Conservation (phyloP, 371 early-diverging fungal species). For the Parasitella parasitica region DNA sequence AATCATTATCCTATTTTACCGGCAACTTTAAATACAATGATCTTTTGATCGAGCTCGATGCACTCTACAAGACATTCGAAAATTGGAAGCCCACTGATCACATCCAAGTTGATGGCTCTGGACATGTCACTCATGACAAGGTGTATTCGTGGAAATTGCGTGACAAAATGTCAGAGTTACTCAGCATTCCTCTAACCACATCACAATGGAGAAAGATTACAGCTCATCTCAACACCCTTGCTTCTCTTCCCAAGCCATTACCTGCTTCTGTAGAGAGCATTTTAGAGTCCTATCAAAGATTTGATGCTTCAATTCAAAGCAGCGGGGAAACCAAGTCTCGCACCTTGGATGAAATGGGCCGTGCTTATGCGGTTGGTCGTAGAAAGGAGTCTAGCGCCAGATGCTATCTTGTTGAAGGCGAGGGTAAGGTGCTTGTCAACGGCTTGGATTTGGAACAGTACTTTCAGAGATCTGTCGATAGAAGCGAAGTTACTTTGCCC, state of each 20-base stretch:
- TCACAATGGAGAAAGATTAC: slow-evolving; percentile 67
- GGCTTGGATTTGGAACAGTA: slow-evolving; percentile 77
- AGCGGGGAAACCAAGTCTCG: slow-evolving; percentile 29
- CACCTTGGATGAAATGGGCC: slow-evolving; percentile 72
- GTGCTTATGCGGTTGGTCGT: slow-evolving; percentile 80
- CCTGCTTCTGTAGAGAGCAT: slow-evolving; percentile 45
- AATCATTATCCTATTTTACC: slow-evolving; percentile 85
- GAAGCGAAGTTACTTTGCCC: slow-evolving; percentile 75
- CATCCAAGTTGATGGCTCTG: not conserved
- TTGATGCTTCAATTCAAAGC: slow-evolving; percentile 26
- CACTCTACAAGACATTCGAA: slow-evolving; percentile 54
- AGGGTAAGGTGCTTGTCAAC: slow-evolving; percentile 80
- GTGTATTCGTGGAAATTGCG: slow-evolving; percentile 54
- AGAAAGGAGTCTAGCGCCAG: slow-evolving; percentile 85
- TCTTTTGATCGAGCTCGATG: slow-evolving; percentile 70
- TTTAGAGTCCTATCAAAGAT: slow-evolving; percentile 45
- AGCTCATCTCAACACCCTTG: slow-evolving; percentile 50
- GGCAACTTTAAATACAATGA: slow-evolving; percentile 83
- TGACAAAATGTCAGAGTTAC: slow-evolving; percentile 54
- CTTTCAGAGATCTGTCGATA: slow-evolving; percentile 68
- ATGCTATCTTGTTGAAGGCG: slow-evolving; percentile 80
- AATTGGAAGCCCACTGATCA: slow-evolving; percentile 22
- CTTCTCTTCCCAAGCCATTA: slow-evolving; percentile 54
- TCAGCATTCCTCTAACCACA: slow-evolving; percentile 60
- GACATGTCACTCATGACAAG: slow-evolving; percentile 9